Conservation (phyloP, 768 basidiomycete species). For the Agaricus subrufescens region DNA sequence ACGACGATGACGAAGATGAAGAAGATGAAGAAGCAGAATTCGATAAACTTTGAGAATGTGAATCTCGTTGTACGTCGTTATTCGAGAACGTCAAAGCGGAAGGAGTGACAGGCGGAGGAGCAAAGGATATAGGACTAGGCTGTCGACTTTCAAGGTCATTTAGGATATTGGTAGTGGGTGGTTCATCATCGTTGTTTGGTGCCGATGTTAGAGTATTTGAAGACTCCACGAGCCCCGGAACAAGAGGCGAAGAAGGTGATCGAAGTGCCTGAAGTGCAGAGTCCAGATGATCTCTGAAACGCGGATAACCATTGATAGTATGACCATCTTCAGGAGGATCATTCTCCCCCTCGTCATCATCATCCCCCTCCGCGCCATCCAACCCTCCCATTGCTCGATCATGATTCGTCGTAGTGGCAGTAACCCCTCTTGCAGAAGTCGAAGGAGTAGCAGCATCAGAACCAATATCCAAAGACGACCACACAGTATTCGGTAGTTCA, state of each 20-base stretch:
- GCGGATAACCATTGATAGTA: background rate
- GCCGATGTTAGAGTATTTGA: background rate
- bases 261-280: slow-evolving; percentile 8
- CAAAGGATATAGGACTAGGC: background rate
- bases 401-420: background rate
- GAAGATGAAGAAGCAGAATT: background rate
- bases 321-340: background rate
- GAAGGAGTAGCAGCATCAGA: background rate
- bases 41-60: background rate
- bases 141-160: background rate
- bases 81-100: background rate
- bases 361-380: background rate
- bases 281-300: slow-evolving; percentile 8
- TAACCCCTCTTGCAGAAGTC: background rate
- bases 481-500: slow-evolving; percentile 2
- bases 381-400: background rate
- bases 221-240: slow-evolving; percentile 1
- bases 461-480: slow-evolving; percentile 2
- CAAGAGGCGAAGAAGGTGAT: slow-evolving; percentile 8
- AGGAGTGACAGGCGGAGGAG: background rate
- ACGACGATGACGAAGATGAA: too few relatives aligned
- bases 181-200: background rate
- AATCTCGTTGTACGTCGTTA: background rate
- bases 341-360: background rate
- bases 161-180: background rate